phyloP scores from a whole-genome alignment of 2,329 filamentous ascomycete genomes.

The Daldinia sp. region DNA sequence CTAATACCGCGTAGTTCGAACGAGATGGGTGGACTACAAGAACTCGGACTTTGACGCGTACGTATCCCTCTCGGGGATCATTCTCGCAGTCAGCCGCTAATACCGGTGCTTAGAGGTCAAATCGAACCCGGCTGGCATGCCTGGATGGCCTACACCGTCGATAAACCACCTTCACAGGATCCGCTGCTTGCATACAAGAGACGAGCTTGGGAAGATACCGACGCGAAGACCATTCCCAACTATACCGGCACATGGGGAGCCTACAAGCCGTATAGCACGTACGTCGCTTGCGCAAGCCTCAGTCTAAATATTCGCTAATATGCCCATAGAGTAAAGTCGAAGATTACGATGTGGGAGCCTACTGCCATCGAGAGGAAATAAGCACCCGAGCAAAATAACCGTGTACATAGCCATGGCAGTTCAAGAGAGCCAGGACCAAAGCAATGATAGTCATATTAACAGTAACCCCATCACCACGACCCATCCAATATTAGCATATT shows the following conservation, averaged over 20 bases:
- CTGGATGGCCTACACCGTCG: slow-evolving; percentile 94
- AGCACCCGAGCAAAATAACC: neutral
- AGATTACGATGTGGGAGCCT: slow-evolving; percentile 63
- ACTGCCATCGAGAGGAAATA: slow-evolving; percentile 45
- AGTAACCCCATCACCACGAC: neutral
- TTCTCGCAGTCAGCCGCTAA: slow-evolving; percentile 16
- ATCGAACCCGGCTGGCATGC: slow-evolving; percentile 98
- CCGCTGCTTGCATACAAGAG: slow-evolving; percentile 71
- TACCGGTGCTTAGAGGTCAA: slow-evolving; percentile 64
- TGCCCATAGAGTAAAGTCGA: slow-evolving; percentile 58
- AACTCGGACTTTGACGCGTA: slow-evolving; percentile 83
- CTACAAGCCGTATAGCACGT: slow-evolving; percentile 97
- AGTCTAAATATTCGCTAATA: slow-evolving; percentile 30
- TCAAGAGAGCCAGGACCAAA: neutral
- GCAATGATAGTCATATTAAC: neutral
- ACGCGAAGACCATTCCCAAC: slow-evolving; percentile 74
- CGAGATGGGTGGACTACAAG: slow-evolving; percentile 98
- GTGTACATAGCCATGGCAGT: slow-evolving; percentile 32
- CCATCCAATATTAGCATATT: neutral
- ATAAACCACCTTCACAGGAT: slow-evolving; percentile 84
- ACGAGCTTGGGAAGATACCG: slow-evolving; percentile 78
- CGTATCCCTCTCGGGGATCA: slow-evolving; percentile 40
- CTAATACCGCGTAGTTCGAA: slow-evolving; percentile 71
- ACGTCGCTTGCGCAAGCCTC: slow-evolving; percentile 55
- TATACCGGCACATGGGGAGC: slow-evolving; percentile 78